Evolutionary conservation across 2,329 filamentous ascomycete species (phyloP).

Genomic region (Alternaria angustiovoidea): DNA sequence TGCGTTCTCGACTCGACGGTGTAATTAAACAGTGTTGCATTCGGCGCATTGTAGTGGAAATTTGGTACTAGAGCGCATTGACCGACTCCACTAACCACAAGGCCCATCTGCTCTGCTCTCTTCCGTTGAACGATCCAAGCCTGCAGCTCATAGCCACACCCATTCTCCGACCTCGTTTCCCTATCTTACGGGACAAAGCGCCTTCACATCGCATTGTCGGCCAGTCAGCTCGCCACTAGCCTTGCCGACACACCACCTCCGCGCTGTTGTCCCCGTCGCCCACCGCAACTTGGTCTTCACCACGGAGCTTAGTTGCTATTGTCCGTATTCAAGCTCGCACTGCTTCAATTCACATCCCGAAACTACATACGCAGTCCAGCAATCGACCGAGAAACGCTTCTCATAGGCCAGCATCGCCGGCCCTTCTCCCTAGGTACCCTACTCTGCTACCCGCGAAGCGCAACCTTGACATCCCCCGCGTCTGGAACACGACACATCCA

Average conservation of each 20-base stretch:
- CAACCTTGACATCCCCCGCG: constrained; percentile 8
- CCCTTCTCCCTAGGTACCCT: neutral
- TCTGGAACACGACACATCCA: constrained; percentile 8
- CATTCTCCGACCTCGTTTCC: constrained; percentile 1
- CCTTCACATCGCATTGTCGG: constrained; percentile 6
- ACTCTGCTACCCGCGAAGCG: constrained; percentile 7
- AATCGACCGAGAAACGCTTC: neutral
- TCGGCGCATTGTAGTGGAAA: constrained; percentile 33
- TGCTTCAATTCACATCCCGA: neutral
- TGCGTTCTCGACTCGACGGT: constrained; percentile 31
- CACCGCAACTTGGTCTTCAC: constrained; percentile 13
- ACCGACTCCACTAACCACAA: constrained; percentile 35
- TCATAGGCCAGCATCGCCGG: neutral
- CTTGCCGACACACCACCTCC: constrained; percentile 23
- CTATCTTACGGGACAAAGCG: neutral
- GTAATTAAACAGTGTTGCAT: constrained; percentile 26
- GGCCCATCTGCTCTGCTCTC: constrained; percentile 10
- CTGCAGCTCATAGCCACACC: constrained; percentile 2
- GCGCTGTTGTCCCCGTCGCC: constrained; percentile 17
- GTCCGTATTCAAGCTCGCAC: constrained; percentile 10
- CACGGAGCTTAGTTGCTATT: constrained; percentile 15
- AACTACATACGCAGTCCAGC: neutral
- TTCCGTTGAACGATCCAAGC: constrained; percentile 8
- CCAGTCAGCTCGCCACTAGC: constrained; percentile 21
- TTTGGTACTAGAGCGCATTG: constrained; percentile 38